These are phyloP conservation scores for sweet orange (Citrus sinensis) DNA, from an alignment of 345 rosid species.

Conservation along the genomic window DNA sequence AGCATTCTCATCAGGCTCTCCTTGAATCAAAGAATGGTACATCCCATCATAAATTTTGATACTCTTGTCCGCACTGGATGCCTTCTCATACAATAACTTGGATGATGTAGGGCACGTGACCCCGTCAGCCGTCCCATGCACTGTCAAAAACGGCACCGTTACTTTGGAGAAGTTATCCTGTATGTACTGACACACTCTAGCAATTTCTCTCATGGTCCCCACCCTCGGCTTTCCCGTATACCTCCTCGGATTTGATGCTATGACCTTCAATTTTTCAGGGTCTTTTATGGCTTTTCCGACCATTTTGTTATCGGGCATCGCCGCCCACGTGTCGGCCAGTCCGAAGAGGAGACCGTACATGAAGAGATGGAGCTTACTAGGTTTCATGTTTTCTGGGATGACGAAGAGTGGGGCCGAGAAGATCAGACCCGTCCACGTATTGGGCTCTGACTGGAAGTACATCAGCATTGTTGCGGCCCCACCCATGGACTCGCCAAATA, in stretches of 20 bases:
- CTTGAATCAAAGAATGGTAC: conserved; percentile 89
- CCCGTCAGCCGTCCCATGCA: conserved; percentile 81
- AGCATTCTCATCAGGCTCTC: conserved; percentile 86
- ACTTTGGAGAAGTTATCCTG: conserved; percentile 73
- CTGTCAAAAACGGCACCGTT: conserved; percentile 61
- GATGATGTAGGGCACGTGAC: conserved; percentile 78
- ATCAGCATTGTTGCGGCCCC: conserved; percentile 78
- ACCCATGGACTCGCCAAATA: conserved; percentile 97
- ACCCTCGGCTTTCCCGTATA: conserved; percentile 89
- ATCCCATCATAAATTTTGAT: conserved; percentile 88
- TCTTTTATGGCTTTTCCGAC: conserved; percentile 85
- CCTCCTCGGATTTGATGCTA: conserved; percentile 75
- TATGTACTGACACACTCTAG: conserved; percentile 64
- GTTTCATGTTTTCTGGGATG: conserved; percentile 85
- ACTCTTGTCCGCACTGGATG: conserved; percentile 68
- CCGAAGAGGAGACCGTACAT: conserved; percentile 85
- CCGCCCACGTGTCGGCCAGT: conserved; percentile 90
- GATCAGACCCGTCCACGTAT: conserved; percentile 82
- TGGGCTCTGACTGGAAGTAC: conserved; percentile 84
- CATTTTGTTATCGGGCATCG: conserved; percentile 86
- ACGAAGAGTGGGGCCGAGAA: conserved; percentile 97
- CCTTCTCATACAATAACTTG: conserved; percentile 70
- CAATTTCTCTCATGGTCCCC: conserved; percentile 91
- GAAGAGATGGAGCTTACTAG: conserved; percentile 63
- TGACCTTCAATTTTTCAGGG: conserved; percentile 75